Evolutionary conservation across 1,284 basidiomycete species (phyloP), one percentile per base, ranked within the genome.

Genomic region (Ustilago vetiveriae): DNA sequence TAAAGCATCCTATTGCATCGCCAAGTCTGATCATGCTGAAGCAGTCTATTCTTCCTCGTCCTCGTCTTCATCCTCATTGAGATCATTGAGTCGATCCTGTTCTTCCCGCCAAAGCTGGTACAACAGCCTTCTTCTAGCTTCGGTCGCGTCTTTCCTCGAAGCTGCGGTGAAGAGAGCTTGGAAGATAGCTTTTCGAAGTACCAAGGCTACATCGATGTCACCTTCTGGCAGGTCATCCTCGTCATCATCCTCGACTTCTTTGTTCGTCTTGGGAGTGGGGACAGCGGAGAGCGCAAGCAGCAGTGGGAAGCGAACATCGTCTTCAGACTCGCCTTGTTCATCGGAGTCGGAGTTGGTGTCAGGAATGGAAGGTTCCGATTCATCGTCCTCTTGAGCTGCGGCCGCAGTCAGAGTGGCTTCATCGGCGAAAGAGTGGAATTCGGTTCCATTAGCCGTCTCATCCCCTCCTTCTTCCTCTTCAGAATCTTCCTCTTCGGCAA

Each of bases 71-170:
- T 29, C 27, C 27, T 33, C 52, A 4, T 42, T n/a, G 9, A 40
- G 9, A 27, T 62, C 58, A 16, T 68, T 62, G 23, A 69, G 30
- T 16, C 67, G 42, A 52, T 82, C 84, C 42, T 82, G 84, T 65
- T 83, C 80, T 39, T 81, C 82, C 74, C 89, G 89, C 87, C 92
- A 95, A 23, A 94, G 82, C 9, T 86, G 86, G 81, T 94, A 95
- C 82, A 96, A 85, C 83, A 88, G 90, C 81, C 90, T 85, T 70
- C 94, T 86, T 82, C 91, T 92, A 2, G 89, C 84, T 67, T 92
- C 90, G 65, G 88, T 87, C 24, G 91, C 89, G 35, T 88, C 87
- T 57, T 88, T 85, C 42, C 88, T 85, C 66, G 91, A 89, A 13
- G 92, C 93, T 37, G 88, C 84, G 26, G 89, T 87, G 78, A 95